Evolutionary conservation across 108 stramenopile species (phyloP).

Genomic region (Pseudonitzschia multiseries): DNA sequence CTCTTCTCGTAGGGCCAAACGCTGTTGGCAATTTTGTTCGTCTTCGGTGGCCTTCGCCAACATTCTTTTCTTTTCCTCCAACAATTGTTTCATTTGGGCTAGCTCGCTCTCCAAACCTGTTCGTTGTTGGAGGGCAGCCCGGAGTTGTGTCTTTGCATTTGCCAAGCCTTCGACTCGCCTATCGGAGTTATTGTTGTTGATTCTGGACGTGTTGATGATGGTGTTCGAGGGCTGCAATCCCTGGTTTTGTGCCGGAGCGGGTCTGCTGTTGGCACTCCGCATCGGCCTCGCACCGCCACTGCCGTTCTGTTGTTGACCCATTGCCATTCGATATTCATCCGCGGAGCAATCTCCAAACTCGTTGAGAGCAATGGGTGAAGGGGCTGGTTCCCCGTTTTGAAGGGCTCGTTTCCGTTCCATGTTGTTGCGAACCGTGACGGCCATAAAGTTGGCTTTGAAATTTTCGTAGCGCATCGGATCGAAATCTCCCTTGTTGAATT

Average conservation of each 20-base stretch:
- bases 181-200: neutral
- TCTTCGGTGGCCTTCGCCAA: slow-evolving; percentile 4
- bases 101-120: slow-evolving; percentile 6
- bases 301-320: slow-evolving; percentile 5
- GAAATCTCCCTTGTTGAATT: slow-evolving; percentile 53
- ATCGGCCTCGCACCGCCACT: neutral
- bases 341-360: slow-evolving; percentile 80
- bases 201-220: neutral
- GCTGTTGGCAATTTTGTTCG: neutral
- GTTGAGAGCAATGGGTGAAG: slow-evolving; percentile 62
- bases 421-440: slow-evolving; percentile 72
- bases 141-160: neutral
- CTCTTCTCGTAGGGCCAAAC: slow-evolving; percentile 9
- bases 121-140: slow-evolving; percentile 6
- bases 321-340: slow-evolving; percentile 54
- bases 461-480: slow-evolving; percentile 45
- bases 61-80: slow-evolving; percentile 10
- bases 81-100: neutral
- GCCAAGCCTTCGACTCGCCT: neutral
- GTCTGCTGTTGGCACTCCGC: neutral
- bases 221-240: slow-evolving; percentile 3
- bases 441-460: slow-evolving; percentile 77
- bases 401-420: slow-evolving; percentile 51
- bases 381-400: slow-evolving; percentile 44
- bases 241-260: neutral